Percentiles rank a stretch among this genome's conserved stretches.
Conservation (phyloP, 1,139 yeast species). For the Yamadazyma triangularis region DNA sequence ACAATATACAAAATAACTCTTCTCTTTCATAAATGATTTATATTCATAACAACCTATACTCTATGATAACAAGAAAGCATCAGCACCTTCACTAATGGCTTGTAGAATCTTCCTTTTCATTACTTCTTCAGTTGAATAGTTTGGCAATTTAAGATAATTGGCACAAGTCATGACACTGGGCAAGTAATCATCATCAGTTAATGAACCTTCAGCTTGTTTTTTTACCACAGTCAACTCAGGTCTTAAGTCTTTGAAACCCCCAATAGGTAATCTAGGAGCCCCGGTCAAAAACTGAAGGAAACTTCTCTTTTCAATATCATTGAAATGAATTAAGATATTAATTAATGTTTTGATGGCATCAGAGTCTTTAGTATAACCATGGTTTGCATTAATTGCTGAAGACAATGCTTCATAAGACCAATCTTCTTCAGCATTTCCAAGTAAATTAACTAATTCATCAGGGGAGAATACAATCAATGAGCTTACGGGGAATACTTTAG, state of each 20-base stretch:
- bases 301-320: constrained; percentile 52
- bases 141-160: constrained; percentile 85
- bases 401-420: constrained; percentile 70
- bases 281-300: constrained; percentile 92
- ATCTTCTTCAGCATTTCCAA: constrained; percentile 73
- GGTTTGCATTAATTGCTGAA: constrained; percentile 74
- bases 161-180: constrained; percentile 99
- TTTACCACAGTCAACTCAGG: constrained; percentile 89
- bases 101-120: constrained; percentile 55
- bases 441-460: constrained; percentile 62
- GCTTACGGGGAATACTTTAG: constrained; percentile 75
- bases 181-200: constrained; percentile 72
- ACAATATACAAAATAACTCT: too few relatives aligned
- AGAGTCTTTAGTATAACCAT: constrained; percentile 80
- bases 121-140: constrained; percentile 60
- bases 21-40: too few relatives aligned
- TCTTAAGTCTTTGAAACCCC: constrained; percentile 80
- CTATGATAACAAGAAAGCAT: constrained; percentile 76
- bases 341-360: constrained; percentile 56
- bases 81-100: constrained; percentile 87
- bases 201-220: constrained; percentile 65
- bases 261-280: constrained; percentile 87
- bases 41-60: too few relatives aligned
- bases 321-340: constrained; percentile 53
- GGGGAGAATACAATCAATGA: constrained; percentile 72